Percentiles rank a stretch among this genome's conserved stretches.
phyloP scores from a whole-genome alignment of 768 basidiomycete genomes.

The Fibroporia radiculosa region DNA sequence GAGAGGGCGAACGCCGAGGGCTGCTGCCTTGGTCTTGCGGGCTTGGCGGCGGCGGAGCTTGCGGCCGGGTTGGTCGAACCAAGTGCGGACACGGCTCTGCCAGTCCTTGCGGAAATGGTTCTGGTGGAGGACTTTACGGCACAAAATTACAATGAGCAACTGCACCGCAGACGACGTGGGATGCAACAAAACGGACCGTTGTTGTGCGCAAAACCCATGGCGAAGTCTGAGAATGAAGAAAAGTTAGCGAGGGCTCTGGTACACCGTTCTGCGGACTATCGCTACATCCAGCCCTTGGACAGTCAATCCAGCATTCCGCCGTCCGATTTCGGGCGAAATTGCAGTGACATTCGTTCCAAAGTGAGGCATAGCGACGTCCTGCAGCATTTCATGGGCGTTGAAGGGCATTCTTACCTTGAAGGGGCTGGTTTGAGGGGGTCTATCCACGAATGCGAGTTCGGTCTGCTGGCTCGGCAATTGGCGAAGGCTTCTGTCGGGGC shows the following conservation, averaged over 20 bases:
- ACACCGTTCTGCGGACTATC: slow-evolving; percentile 6
- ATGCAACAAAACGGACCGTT: slow-evolving; percentile 46
- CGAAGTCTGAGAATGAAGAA: slow-evolving; percentile 32
- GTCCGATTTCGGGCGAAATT: slow-evolving; percentile 8
- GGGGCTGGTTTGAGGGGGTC: slow-evolving; percentile 24
- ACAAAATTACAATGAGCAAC: slow-evolving; percentile 3
- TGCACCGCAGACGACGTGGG: not conserved
- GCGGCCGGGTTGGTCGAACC: slow-evolving; percentile 99
- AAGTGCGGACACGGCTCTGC: slow-evolving; percentile 93
- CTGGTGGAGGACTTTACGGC: slow-evolving; percentile 64
- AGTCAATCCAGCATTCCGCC: slow-evolving; percentile 20
- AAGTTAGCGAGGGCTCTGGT: slow-evolving; percentile 11
- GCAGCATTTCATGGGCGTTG: slow-evolving; percentile 13
- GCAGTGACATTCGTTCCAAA: slow-evolving; percentile 7
- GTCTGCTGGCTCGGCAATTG: slow-evolving; percentile 7
- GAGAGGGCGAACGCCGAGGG: slow-evolving; percentile 88
- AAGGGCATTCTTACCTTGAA: slow-evolving; percentile 28
- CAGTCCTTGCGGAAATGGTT: slow-evolving; percentile 99
- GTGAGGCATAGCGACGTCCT: slow-evolving; percentile 13
- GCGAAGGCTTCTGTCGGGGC: slow-evolving; percentile 4
- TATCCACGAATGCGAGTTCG: slow-evolving; percentile 2
- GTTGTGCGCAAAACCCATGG: slow-evolving; percentile 76
- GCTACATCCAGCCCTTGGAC: slow-evolving; percentile 19
- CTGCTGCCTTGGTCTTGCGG: slow-evolving; percentile 84
- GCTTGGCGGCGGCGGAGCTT: slow-evolving; percentile 93